Conservation (phyloP, 106 monocot genomes). For the Cymbidium sinense region DNA sequence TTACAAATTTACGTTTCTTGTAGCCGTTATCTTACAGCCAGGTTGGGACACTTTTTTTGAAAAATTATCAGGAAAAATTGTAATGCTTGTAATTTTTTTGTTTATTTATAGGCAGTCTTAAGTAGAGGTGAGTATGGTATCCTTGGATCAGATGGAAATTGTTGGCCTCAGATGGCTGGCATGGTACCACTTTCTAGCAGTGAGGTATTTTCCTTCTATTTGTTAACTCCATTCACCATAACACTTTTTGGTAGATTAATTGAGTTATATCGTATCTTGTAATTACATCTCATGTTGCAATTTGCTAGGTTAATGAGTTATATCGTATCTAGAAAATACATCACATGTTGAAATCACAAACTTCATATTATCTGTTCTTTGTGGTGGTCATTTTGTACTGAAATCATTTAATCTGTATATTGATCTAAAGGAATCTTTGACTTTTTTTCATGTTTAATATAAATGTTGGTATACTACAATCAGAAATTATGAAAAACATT, state of each 20-base stretch:
- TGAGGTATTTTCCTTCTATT: slow-evolving; percentile 23
- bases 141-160: slow-evolving; percentile 43
- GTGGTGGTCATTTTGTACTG: not conserved
- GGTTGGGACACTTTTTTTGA: not conserved
- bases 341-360: not conserved
- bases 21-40: not conserved
- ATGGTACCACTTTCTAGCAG: slow-evolving; percentile 52
- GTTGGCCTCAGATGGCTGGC: slow-evolving; percentile 94
- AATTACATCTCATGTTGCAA: not conserved
- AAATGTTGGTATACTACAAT: not conserved
- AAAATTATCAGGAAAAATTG: not conserved
- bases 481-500: not conserved
- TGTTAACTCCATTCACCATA: not conserved
- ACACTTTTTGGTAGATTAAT: not conserved
- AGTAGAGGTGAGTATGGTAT: slow-evolving; percentile 71
- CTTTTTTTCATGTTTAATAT: not conserved
- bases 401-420: not conserved
- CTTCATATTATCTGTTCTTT: not conserved
- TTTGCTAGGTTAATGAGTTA: not conserved
- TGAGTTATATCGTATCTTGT: not conserved
- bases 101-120: slow-evolving; percentile 53
- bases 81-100: not conserved
- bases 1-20: not conserved
- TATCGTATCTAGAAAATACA: not conserved
- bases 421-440: too few relatives aligned